phyloP scores from a whole-genome alignment of 208 protist species.

The Trypanosoma avium region DNA sequence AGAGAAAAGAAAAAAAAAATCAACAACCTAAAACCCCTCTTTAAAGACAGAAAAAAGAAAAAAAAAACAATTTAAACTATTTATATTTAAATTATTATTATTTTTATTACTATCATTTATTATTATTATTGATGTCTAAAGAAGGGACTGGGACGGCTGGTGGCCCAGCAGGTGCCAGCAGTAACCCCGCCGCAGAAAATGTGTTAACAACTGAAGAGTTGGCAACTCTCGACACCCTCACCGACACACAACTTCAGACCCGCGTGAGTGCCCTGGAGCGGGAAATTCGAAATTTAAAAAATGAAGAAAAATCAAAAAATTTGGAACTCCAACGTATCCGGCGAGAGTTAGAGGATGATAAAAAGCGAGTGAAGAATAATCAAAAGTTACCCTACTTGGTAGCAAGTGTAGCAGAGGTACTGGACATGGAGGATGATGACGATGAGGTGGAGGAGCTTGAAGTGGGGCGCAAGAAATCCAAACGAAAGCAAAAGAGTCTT shows the following conservation, averaged over 20 bases:
- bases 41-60: background rate
- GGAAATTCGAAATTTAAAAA: conserved; percentile 69
- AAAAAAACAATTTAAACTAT: background rate
- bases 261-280: conserved; percentile 55
- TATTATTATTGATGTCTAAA: conserved; percentile 8
- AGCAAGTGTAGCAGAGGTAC: conserved; percentile 81
- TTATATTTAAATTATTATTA: background rate
- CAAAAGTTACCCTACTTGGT: conserved; percentile 89
- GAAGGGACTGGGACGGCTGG: conserved; percentile 9
- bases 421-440: conserved; percentile 81
- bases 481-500: conserved; percentile 93
- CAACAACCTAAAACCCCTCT: background rate
- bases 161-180: background rate
- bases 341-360: conserved; percentile 62
- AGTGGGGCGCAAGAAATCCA: conserved; percentile 57
- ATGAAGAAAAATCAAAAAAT: conserved; percentile 48
- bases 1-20: background rate
- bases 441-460: conserved; percentile 74
- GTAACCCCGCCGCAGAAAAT: background rate
- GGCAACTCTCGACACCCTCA: conserved; percentile 72
- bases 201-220: conserved; percentile 62
- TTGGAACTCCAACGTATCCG: conserved; percentile 55
- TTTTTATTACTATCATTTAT: conserved; percentile 7
- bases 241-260: conserved; percentile 67
- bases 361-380: conserved; percentile 78